These are phyloP conservation scores for Dactylellina haptotyla DNA, from an alignment of 2,329 filamentous ascomycete genomes.

Conservation along the genomic window DNA sequence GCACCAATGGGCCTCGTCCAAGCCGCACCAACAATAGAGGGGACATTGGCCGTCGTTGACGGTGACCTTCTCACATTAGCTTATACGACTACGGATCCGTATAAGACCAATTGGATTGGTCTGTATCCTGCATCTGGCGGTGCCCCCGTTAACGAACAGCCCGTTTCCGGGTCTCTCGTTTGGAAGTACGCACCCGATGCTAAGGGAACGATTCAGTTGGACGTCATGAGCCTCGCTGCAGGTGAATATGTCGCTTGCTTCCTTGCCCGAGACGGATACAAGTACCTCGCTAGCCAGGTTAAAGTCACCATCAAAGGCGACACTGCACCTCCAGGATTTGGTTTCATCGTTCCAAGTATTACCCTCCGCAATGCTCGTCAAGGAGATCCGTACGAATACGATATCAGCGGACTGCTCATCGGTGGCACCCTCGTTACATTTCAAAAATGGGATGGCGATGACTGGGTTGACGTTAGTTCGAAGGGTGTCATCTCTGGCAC, in stretches of 20 bases:
- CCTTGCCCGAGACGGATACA: slow-evolving; percentile 61
- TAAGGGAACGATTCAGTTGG: slow-evolving; percentile 59
- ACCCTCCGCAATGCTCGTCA: slow-evolving; percentile 61
- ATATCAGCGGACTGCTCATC: slow-evolving; percentile 60
- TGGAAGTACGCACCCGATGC: slow-evolving; percentile 60
- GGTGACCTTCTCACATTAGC: slow-evolving; percentile 58
- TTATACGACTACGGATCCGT: slow-evolving; percentile 59
- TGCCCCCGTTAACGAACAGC: slow-evolving; percentile 59
- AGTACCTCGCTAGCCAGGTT: slow-evolving; percentile 60
- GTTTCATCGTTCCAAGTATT: slow-evolving; percentile 59
- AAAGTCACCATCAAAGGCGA: slow-evolving; percentile 53
- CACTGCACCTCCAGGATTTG: slow-evolving; percentile 16
- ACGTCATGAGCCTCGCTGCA: slow-evolving; percentile 56
- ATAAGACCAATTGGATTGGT: slow-evolving; percentile 62
- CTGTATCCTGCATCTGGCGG: slow-evolving; percentile 60
- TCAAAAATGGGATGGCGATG: slow-evolving; percentile 54
- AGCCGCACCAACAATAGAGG: neutral
- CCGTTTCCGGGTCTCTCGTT: slow-evolving; percentile 58
- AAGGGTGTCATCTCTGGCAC: slow-evolving; percentile 61
- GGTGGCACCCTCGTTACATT: slow-evolving; percentile 59
- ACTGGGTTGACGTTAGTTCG: slow-evolving; percentile 60
- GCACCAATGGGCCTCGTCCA: neutral
- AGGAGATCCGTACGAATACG: slow-evolving; percentile 60
- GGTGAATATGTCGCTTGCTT: slow-evolving; percentile 62
- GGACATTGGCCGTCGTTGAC: slow-evolving; percentile 1